Evolutionary conservation across 2,329 filamentous ascomycete genomes (phyloP).

Genomic region (Penicillium nordicum): DNA sequence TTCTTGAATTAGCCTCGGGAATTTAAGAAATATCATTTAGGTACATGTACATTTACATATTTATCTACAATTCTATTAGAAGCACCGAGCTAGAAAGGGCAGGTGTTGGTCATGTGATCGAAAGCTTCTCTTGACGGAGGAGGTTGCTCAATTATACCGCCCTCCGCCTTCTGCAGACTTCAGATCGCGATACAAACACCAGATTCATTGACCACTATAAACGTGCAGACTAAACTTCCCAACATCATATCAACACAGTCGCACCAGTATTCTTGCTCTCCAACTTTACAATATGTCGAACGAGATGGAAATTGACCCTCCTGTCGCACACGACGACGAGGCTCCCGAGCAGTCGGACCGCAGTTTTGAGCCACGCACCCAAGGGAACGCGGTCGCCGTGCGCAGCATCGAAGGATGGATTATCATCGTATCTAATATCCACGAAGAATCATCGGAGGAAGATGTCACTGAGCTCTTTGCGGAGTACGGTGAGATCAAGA

Average conservation of each 20-base stretch:
- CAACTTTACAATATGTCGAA: conserved; percentile 39
- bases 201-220: conserved; percentile 1
- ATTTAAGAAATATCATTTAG: neutral
- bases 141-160: neutral
- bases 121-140: neutral
- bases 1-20: neutral
- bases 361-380: conserved; percentile 43
- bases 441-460: conserved; percentile 66
- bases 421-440: conserved; percentile 65
- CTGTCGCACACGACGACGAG: conserved; percentile 37
- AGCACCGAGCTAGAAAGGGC: too few relatives aligned
- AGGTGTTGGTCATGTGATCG: conserved; percentile 2
- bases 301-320: conserved; percentile 47
- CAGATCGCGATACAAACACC: neutral
- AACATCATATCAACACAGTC: conserved; percentile 51
- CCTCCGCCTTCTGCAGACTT: conserved; percentile 3
- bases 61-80: neutral
- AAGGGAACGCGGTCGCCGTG: conserved; percentile 53
- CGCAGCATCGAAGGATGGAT: conserved; percentile 69
- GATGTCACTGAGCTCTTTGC: conserved; percentile 64
- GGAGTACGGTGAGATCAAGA: conserved; percentile 66
- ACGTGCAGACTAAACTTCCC: conserved; percentile 7
- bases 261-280: conserved; percentile 48
- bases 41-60: neutral
- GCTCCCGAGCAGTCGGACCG: conserved; percentile 29